Percentiles rank a stretch among this genome's conserved stretches.
Evolutionary conservation across 2,329 filamentous ascomycete species (phyloP).

Genomic region (Aspergillus candidus): DNA sequence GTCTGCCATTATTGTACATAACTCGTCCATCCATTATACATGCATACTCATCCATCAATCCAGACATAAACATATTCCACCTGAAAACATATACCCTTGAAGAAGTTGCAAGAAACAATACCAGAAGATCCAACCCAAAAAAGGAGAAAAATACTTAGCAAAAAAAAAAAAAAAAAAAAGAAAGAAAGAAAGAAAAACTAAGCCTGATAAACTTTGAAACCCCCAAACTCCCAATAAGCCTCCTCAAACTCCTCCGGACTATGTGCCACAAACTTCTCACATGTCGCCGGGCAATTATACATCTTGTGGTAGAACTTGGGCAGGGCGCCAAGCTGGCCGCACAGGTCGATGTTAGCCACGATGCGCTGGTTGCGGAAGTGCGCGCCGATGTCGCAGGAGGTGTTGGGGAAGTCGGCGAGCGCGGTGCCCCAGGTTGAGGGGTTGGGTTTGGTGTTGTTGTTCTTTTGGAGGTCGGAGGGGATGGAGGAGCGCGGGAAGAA

Average conservation of each 20-base stretch:
- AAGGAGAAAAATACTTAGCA: too few species aligned
- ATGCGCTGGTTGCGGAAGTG: conserved; percentile 63
- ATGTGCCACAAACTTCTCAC: conserved; percentile 53
- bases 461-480: conserved; percentile 47
- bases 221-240: conserved; percentile 61
- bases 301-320: conserved; percentile 27
- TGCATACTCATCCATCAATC: too few species aligned
- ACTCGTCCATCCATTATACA: too few species aligned
- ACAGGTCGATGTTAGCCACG: conserved; percentile 60
- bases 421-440: conserved; percentile 58
- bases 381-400: conserved; percentile 52
- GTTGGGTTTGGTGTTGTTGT: conserved; percentile 46
- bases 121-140: too few species aligned
- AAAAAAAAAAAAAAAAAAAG: too few species aligned
- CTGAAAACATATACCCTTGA: too few species aligned
- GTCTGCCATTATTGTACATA: too few species aligned
- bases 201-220: conserved; percentile 53
- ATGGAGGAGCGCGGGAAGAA: conserved; percentile 48
- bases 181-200: not conserved
- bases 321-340: conserved; percentile 49
- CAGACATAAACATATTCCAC: too few species aligned
- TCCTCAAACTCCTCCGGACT: conserved; percentile 51
- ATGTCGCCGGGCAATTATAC: conserved; percentile 47
- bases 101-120: too few species aligned
- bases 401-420: conserved; percentile 59